Percentiles rank a stretch among this genome's conserved stretches.
Evolutionary conservation across 2,329 filamentous ascomycete species (phyloP).

Genomic region (Colletotrichum plurivorum): DNA sequence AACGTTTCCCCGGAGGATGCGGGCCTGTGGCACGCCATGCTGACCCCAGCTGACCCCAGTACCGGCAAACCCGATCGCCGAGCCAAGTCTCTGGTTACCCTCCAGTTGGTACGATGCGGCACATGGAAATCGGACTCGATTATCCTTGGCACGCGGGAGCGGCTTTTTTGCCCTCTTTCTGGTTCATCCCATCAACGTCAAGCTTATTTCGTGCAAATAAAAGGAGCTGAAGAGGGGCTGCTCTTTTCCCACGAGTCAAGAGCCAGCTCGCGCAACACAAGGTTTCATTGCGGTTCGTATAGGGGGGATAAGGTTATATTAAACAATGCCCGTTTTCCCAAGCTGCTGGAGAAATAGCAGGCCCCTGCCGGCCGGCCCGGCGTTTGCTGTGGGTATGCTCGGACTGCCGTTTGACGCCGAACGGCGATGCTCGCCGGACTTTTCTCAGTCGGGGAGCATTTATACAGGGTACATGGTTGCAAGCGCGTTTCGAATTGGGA

Average conservation of each 20-base stretch:
- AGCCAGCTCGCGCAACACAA: background rate
- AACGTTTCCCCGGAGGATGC: too few relatives aligned
- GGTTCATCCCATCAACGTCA: slow-evolving; percentile 7
- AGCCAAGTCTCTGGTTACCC: slow-evolving; percentile 1
- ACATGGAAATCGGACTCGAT: background rate
- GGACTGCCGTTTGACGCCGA: background rate
- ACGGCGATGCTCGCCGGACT: background rate
- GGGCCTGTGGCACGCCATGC: background rate
- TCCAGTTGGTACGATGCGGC: background rate
- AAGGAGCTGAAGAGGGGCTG: too few relatives aligned
- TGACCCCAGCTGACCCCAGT: background rate
- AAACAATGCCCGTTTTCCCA: background rate
- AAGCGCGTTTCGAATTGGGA: background rate
- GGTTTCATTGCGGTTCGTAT: slow-evolving; percentile 13
- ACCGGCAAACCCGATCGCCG: slow-evolving; percentile 1
- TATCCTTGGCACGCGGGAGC: slow-evolving; percentile 1
- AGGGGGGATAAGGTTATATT: background rate
- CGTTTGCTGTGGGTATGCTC: background rate
- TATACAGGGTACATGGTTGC: background rate
- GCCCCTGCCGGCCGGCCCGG: background rate
- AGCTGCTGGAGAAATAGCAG: background rate
- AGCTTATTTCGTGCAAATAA: background rate
- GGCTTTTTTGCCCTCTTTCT: too few relatives aligned
- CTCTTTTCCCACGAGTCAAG: background rate
- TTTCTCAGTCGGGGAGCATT: background rate